Evolutionary conservation across 805 yeast species (phyloP), one percentile per base, ranked within the genome.

Genomic region (Saturnispora zaruensis): DNA sequence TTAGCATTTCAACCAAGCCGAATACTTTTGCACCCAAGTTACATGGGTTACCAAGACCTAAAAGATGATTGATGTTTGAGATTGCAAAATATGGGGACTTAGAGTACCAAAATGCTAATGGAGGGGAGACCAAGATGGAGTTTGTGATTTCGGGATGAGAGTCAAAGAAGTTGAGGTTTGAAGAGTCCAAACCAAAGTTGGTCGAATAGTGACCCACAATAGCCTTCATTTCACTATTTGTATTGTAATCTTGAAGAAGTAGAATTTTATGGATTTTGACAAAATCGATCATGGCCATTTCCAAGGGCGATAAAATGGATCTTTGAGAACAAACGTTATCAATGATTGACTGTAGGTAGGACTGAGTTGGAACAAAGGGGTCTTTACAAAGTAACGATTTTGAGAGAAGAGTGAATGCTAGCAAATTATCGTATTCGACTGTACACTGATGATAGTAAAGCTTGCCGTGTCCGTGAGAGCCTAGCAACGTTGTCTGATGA

Each of bases 401-500:
- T 9, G 93, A 93, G 20, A 86, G 75, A 57, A 84, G 83, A 48
- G 82, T 88, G 55, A 86, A 74, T 1, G 93, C 91, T 65, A 84
- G 89, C 52, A 86, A 66, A 54, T 79, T 77, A 62, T 80, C 83
- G 60, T 81, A 84, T 62, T 87, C 91, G 4, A 87, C 95, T 0
- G 95, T 86, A 44, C 93, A 86, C 77, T 84, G 82, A 62, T 87
- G 96, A 59, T 87, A 87, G 59, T 87, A 87, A 18, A 87, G 76
- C 62, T 88, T 85, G 2, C 96, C 96, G 59, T 83, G 89, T 2
- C 93, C 90, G 59, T 81, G 86, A 54, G 82, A 80, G 14, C 84
- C 77, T 56, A 78, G 77, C 78, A 85, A 77, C 3, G 95, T 81
- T 25, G 79, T 72, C 24, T 78, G 72, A 18, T 48, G 46, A 59